Base-by-base conservation (phyloP, 2,329 filamentous ascomycete genomes). In the Chaetomium sp. region DNA sequence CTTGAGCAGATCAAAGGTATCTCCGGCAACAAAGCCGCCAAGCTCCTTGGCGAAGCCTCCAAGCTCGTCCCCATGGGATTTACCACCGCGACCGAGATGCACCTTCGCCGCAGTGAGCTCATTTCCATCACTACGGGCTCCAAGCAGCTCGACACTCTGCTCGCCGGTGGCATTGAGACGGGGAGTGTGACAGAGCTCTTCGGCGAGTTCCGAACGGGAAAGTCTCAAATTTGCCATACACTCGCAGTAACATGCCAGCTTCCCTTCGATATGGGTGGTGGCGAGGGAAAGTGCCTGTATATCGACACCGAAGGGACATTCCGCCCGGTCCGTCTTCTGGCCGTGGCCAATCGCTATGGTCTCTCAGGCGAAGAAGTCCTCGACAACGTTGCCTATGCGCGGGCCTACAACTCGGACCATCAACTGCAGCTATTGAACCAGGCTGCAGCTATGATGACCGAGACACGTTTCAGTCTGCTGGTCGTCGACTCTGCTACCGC, bases 221-320 rank as follows among this genome's bases (percentile, higher is more conserved):
- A 99, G 75, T 96, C 91, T 76, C 94, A 99, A 72, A 92, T 99
- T 56, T 99, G 94, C 66, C 95, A 99, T 70, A 99, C 94, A 0
- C 79, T 99, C n/a, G 94, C 95, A 0, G 94, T 99, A 35, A 99
- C 94, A 47, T 99, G 95, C 69, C 94, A 99, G 71, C 72, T 99
- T 44, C 94, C 94, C 1, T 97, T 99, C 69, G 94, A 99, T 68
- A 97, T 97, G 92, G 95, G 94, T 52, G 94, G 94, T 54, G 94
- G 95, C 35, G 94, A 99, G 73, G 94, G 94, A 47, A 99, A 99
- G 70, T 99, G 95, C 67, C 79, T 99, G 49, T 99, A 99, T 68
- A 99, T 99, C 62, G 94, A 99, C 66, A 99, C 94, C 0, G 94
- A 99, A 71, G 95, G 94, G 58, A 99, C 94, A 1, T 99, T 99